Conservation (phyloP, 768 basidiomycete species). For the Lentinula lateritia region DNA sequence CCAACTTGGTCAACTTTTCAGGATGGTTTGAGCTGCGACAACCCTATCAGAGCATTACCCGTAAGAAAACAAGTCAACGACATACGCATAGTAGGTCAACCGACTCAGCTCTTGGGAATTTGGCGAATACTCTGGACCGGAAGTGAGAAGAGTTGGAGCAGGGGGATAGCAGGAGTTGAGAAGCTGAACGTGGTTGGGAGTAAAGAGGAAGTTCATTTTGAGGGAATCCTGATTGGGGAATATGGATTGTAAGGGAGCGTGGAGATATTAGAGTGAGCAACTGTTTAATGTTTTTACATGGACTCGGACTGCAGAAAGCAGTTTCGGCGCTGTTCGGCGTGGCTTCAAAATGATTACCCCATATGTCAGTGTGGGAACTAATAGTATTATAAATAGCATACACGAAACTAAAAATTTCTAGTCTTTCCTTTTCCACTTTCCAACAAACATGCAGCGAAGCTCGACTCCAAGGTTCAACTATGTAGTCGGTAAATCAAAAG, state of each 20-base stretch:
- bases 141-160: slow-evolving; percentile 62
- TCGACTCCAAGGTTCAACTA: no score
- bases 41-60: neutral
- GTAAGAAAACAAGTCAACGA: neutral
- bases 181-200: slow-evolving; percentile 78
- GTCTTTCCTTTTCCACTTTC: no score
- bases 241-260: neutral
- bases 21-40: slow-evolving; percentile 62
- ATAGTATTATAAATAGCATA: no score
- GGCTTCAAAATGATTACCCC: neutral
- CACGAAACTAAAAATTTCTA: no score
- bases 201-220: slow-evolving; percentile 67
- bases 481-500: no score
- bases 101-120: slow-evolving; percentile 83
- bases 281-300: neutral
- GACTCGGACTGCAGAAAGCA: neutral
- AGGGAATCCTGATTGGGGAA: neutral
- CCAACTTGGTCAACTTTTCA: slow-evolving; percentile 74
- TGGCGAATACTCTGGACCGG: slow-evolving; percentile 73
- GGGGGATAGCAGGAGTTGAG: slow-evolving; percentile 86
- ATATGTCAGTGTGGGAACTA: neutral
- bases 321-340: neutral
- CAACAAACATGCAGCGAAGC: no score
- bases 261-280: neutral
- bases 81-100: slow-evolving; percentile 76